A percentile compares a stretch with the other conserved stretches of the same genome.
Evolutionary conservation across 1,284 basidiomycete species (phyloP).

Genomic region (Rhodotorula sp.): DNA sequence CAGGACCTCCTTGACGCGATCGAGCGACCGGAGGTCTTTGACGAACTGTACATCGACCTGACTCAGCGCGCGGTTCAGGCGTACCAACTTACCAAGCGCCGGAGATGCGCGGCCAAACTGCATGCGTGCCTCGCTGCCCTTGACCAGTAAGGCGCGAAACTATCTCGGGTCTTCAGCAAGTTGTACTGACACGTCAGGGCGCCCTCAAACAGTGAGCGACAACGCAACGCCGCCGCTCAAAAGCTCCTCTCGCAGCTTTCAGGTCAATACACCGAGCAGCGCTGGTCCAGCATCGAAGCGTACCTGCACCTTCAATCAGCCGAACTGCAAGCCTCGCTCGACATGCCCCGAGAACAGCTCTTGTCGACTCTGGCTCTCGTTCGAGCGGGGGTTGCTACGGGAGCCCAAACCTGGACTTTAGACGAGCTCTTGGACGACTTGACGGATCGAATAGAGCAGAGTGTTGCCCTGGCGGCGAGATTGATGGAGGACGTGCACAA

Average conservation of each 20-base stretch:
- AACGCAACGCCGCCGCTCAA: slow-evolving; percentile 61
- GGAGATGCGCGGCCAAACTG: slow-evolving; percentile 77
- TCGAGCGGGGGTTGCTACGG: slow-evolving; percentile 39
- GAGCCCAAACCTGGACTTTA: slow-evolving; percentile 36
- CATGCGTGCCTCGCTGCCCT: slow-evolving; percentile 80
- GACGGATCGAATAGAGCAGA: not conserved
- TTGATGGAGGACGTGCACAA: slow-evolving; percentile 58
- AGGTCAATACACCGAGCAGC: slow-evolving; percentile 66
- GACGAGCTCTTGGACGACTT: slow-evolving; percentile 13
- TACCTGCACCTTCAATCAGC: slow-evolving; percentile 67
- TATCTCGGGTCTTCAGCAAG: not conserved
- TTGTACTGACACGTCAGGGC: not conserved
- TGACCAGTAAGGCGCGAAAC: slow-evolving; percentile 64
- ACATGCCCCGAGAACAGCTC: slow-evolving; percentile 41
- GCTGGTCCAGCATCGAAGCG: slow-evolving; percentile 72
- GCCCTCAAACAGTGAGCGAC: slow-evolving; percentile 60
- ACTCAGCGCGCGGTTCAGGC: slow-evolving; percentile 78
- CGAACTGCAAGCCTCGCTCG: slow-evolving; percentile 52
- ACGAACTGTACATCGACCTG: slow-evolving; percentile 66
- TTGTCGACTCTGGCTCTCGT: slow-evolving; percentile 44
- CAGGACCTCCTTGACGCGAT: slow-evolving; percentile 65
- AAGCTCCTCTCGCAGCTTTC: slow-evolving; percentile 71
- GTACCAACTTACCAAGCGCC: slow-evolving; percentile 73
- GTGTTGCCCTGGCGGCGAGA: slow-evolving; percentile 52
- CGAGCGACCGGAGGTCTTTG: slow-evolving; percentile 61